Conservation (phyloP, 1,284 basidiomycete genomes). For the Cystobasidiaceae sp. region DNA sequence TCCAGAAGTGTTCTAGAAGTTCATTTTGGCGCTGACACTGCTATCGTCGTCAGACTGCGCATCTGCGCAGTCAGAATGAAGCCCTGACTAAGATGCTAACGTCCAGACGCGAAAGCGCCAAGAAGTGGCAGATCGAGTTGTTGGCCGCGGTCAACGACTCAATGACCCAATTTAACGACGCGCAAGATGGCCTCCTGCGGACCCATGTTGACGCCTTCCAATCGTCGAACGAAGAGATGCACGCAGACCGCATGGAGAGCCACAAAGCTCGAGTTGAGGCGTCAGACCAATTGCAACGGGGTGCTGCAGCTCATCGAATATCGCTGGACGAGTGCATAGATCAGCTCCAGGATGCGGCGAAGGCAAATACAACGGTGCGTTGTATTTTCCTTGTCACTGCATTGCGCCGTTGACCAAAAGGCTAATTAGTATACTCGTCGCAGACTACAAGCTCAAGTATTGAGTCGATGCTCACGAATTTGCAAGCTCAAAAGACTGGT, state of each 20-base stretch:
- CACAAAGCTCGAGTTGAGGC: neutral
- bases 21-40: neutral
- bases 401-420: neutral
- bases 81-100: slow-evolving; percentile 1
- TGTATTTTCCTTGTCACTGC: neutral
- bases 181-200: slow-evolving; percentile 17
- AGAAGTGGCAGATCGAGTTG: slow-evolving; percentile 23
- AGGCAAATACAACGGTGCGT: neutral
- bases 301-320: neutral
- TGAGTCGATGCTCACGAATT: neutral
- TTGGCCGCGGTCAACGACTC: slow-evolving; percentile 1
- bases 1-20: too few relatives aligned
- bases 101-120: slow-evolving; percentile 5
- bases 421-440: neutral
- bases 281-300: slow-evolving; percentile 1
- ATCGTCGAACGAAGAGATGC: neutral
- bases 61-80: slow-evolving; percentile 22
- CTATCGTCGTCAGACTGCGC: slow-evolving; percentile 29
- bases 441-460: neutral
- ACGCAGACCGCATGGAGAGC: neutral
- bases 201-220: slow-evolving; percentile 1
- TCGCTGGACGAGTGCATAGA: neutral
- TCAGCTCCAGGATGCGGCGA: neutral
- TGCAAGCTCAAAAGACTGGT: neutral
- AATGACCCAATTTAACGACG: slow-evolving; percentile 12